phyloP scores from a whole-genome alignment of 2,329 filamentous ascomycete genomes.

The Celoporthe dispersa region DNA sequence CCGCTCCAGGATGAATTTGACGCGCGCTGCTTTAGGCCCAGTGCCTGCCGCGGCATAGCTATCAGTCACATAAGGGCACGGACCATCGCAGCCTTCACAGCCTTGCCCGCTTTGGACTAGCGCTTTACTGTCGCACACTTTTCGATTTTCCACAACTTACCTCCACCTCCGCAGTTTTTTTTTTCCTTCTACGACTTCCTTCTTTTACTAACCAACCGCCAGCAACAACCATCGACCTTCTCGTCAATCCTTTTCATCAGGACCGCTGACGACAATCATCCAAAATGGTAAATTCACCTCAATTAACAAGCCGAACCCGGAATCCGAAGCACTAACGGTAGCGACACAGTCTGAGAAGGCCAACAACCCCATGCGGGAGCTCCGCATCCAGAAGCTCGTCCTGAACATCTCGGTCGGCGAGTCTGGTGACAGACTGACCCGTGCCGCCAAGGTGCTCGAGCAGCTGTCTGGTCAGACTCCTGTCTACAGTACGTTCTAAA shows the following conservation, averaged over 20 bases:
- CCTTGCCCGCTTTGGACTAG: conserved; percentile 30
- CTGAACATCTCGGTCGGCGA: conserved; percentile 99
- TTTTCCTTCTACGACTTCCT: neutral
- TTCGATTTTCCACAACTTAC: conserved; percentile 21
- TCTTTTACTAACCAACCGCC: conserved; percentile 20
- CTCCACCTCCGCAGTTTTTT: conserved; percentile 18
- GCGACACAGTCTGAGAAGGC: conserved; percentile 75
- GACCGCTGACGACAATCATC: conserved; percentile 30
- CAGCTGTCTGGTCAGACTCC: conserved; percentile 99
- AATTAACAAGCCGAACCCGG: neutral
- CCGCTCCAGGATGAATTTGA: conserved; percentile 31
- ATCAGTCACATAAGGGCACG: conserved; percentile 23
- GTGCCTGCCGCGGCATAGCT: conserved; percentile 20
- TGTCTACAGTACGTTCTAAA: conserved; percentile 82
- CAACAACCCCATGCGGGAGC: conserved; percentile 99
- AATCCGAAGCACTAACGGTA: conserved; percentile 35
- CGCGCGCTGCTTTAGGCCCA: conserved; percentile 24
- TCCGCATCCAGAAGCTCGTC: conserved; percentile 99
- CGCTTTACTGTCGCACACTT: conserved; percentile 30
- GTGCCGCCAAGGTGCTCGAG: conserved; percentile 99
- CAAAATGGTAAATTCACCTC: conserved; percentile 44
- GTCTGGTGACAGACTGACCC: conserved; percentile 99
- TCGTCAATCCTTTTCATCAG: conserved; percentile 27
- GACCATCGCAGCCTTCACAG: conserved; percentile 32
- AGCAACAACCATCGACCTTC: conserved; percentile 24